These are phyloP conservation scores for Tetracladium marchalianum DNA, from an alignment of 495 filamentous ascomycete genomes.

Conservation along the genomic window DNA sequence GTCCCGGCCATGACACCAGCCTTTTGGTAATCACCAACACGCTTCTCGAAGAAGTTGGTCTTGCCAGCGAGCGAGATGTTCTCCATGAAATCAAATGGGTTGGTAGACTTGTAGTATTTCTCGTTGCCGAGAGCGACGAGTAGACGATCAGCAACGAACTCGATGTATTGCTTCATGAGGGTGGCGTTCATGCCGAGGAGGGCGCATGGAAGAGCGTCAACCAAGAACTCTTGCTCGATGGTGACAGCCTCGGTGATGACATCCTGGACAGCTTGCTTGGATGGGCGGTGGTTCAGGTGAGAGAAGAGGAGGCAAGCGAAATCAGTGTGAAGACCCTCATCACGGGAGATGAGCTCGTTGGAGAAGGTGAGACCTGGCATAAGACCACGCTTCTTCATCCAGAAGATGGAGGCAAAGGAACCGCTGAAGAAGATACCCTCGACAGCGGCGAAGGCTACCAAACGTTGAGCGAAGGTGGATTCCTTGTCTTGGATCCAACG, in stretches of 20 bases:
- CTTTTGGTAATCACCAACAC: slow-evolving; percentile 98
- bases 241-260: slow-evolving; percentile 89
- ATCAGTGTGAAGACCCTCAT: slow-evolving; percentile 98
- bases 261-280: slow-evolving; percentile 65
- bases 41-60: slow-evolving; percentile 99
- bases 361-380: slow-evolving; percentile 99
- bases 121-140: slow-evolving; percentile 84
- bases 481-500: slow-evolving; percentile 87
- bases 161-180: slow-evolving; percentile 99
- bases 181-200: slow-evolving; percentile 95
- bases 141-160: slow-evolving; percentile 96
- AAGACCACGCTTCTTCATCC: slow-evolving; percentile 99
- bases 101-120: slow-evolving; percentile 84
- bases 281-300: slow-evolving; percentile 84
- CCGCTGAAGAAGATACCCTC: slow-evolving; percentile 99
- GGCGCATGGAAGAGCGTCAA: slow-evolving; percentile 82
- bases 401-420: slow-evolving; percentile 99
- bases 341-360: slow-evolving; percentile 98
- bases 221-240: slow-evolving; percentile 97
- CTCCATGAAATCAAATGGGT: slow-evolving; percentile 99
- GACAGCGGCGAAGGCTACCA: slow-evolving; percentile 94
- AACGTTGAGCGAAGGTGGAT: slow-evolving; percentile 89
- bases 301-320: slow-evolving; percentile 96
- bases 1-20: slow-evolving; percentile 95
- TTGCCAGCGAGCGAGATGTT: slow-evolving; percentile 97